These are phyloP conservation scores for Amniculicola lignicola DNA, from an alignment of 495 filamentous ascomycete genomes.

Conservation along the genomic window DNA sequence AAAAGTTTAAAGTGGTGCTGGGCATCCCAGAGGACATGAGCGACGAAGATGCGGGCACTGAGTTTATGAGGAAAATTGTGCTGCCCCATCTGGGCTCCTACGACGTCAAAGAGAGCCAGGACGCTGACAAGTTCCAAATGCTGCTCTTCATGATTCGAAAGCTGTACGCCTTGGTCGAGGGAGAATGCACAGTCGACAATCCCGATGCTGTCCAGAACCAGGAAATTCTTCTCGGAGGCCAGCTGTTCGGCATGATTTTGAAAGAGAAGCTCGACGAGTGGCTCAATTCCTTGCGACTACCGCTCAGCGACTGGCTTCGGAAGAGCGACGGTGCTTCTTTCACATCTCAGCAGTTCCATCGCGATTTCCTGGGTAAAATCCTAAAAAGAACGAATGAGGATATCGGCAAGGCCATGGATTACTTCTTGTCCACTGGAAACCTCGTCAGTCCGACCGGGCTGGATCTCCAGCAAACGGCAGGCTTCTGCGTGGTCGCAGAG, in stretches of 20 bases:
- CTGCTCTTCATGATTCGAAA: slow-evolving; percentile 95
- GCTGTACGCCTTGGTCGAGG: slow-evolving; percentile 85
- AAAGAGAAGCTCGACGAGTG: slow-evolving; percentile 93
- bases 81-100: slow-evolving; percentile 83
- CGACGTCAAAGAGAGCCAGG: slow-evolving; percentile 74
- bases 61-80: slow-evolving; percentile 86
- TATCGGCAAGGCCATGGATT: slow-evolving; percentile 78
- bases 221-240: slow-evolving; percentile 87
- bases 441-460: slow-evolving; percentile 84
- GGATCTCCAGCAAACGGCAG: slow-evolving; percentile 89
- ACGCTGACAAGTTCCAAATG: slow-evolving; percentile 90
- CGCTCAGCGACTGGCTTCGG: slow-evolving; percentile 67
- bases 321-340: slow-evolving; percentile 62
- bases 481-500: slow-evolving; percentile 94
- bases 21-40: slow-evolving; percentile 74
- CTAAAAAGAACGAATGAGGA: slow-evolving; percentile 82
- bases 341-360: slow-evolving; percentile 65
- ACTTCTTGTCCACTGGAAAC: slow-evolving; percentile 96
- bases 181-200: slow-evolving; percentile 89
- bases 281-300: slow-evolving; percentile 60
- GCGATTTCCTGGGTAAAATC: slow-evolving; percentile 73
- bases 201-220: slow-evolving; percentile 94
- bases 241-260: slow-evolving; percentile 89
- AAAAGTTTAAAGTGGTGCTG: slow-evolving; percentile 83
- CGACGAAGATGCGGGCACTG: slow-evolving; percentile 81